phyloP scores from a whole-genome alignment of 805 yeast genomes.

The Zygosaccharomyces gambellarensis region DNA sequence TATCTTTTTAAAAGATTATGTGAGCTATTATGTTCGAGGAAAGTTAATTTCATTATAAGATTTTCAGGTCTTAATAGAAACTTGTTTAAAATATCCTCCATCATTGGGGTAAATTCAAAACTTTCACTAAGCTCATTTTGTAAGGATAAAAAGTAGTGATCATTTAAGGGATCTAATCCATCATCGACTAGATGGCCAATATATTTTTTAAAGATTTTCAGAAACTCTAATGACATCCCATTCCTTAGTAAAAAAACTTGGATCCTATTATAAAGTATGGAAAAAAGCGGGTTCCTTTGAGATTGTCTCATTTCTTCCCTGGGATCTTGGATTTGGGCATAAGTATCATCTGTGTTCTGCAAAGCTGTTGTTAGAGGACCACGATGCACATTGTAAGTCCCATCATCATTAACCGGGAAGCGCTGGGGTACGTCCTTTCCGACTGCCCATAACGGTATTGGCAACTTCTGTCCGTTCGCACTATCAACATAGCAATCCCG shows the following conservation, averaged over 20 bases:
- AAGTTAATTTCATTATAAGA: slow-evolving; percentile 22
- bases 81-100: slow-evolving; percentile 17
- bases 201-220: slow-evolving; percentile 24
- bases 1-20: slow-evolving; percentile 6
- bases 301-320: not conserved
- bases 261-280: slow-evolving; percentile 20
- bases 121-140: slow-evolving; percentile 22
- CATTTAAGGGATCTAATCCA: slow-evolving; percentile 21
- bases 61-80: slow-evolving; percentile 28
- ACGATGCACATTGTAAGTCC: not conserved
- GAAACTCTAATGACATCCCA: slow-evolving; percentile 24
- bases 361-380: not conserved
- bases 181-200: slow-evolving; percentile 14
- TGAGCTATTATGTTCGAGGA: slow-evolving; percentile 15
- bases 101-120: slow-evolving; percentile 14
- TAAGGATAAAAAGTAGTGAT: slow-evolving; percentile 19
- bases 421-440: not conserved
- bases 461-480: not conserved
- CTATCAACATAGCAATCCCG: not conserved
- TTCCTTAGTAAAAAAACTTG: slow-evolving; percentile 26
- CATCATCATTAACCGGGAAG: not conserved
- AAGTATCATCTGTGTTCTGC: not conserved
- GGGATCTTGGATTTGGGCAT: not conserved
- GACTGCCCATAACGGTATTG: not conserved
- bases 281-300: slow-evolving; percentile 12